Base-by-base conservation (phyloP, 495 filamentous ascomycete genomes). In the Hypoxylon fuscum region DNA sequence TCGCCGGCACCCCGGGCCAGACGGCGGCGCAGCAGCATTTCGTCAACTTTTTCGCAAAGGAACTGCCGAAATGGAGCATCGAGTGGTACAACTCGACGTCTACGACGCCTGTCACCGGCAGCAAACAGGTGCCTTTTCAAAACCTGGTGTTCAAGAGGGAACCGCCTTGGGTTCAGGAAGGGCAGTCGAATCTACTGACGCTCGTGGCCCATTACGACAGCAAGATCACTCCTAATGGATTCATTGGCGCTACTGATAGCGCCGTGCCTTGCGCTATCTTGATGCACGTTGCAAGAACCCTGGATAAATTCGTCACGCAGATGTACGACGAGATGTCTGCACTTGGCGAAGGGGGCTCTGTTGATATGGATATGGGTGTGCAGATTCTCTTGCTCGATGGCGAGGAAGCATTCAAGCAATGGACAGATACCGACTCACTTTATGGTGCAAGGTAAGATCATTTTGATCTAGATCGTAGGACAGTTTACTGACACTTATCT, bases 151-250 rank as follows among this genome's bases (percentile, higher is more conserved):
- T 91, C 25, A 87, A 86, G n/a, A 87, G 93, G 48, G 94, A 98
- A 72, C 95, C 95, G 20, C 95, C 95, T 1, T 92, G 91, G 86
- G 77, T 86, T 1, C 64, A 75, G 3, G 71, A 77, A 1, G 94
- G 92, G 1, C 88, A 97, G 52, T 85, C 93, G 11, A 89, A 88
- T 17, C 75, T 92, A 20, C 73, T 98, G 67, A 93, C 92, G 9
- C 81, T 98, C 25, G 96, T 93, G 18, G 95, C 95, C 40, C 95
- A 98, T 77, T 98, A 96, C 76, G 95, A 98, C 66, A 91, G 86
- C 71, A 89, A 95, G 75, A 79, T 91, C 22, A 78, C 80, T 8
- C 96, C 96, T 0, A 74, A 88, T 57, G 95, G 92, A 0, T 98
- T 98, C 72, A 92, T 98, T 47, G 95, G 95, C 5, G 95, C 93